Evolutionary conservation across 2,329 filamentous ascomycete species (phyloP), one percentile per base, ranked within the genome.

Genomic region (Didymellaceae sp.): DNA sequence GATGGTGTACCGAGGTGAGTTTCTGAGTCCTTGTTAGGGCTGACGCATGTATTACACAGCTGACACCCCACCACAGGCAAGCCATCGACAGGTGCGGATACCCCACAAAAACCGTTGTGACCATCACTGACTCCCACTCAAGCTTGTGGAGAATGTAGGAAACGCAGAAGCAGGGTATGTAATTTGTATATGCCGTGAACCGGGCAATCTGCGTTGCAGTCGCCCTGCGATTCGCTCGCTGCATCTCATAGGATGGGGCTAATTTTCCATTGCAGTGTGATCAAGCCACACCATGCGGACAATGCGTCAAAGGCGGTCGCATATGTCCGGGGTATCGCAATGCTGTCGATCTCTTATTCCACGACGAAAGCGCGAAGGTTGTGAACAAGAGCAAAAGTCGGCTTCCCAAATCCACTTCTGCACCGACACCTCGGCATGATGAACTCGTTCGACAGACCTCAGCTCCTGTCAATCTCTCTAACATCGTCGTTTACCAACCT

Each of bases 81-180:
- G 51, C 61, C 61, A 38, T 63, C 57, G 38, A 43, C 57, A 33
- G 61, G 50, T 53, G 22, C 30, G 49, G 14, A 22, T 14, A 34
- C 25, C 35, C 28, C 18, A 45, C 40, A 28, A 17, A 31, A 3
- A 7, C 13, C 13, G 30, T 17, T 37, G 33, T 22, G 14, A 35
- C 14, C 17, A 37, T 22, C 9, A 40, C 40, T 48, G 30, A 48
- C 30, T 17, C 31, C 6, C 20, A 6, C 22, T 22, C 2, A 41
- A 38, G 54, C 59, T 26, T 68, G 65, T 47, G 62, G 55, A 35
- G 63, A 67, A 57, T 70, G 66, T 46, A 58, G 67, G 34, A 65
- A 65, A 52, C 58, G 62, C n/a, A 62, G 66, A 35, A 68, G 45
- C 25, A 59, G 58, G 54, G 63, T 68, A 57, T 32, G 63, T 56